These are phyloP conservation scores for Sphaerobolus stellatus DNA, from an alignment of 1,284 basidiomycete species.

Conservation along the genomic window DNA sequence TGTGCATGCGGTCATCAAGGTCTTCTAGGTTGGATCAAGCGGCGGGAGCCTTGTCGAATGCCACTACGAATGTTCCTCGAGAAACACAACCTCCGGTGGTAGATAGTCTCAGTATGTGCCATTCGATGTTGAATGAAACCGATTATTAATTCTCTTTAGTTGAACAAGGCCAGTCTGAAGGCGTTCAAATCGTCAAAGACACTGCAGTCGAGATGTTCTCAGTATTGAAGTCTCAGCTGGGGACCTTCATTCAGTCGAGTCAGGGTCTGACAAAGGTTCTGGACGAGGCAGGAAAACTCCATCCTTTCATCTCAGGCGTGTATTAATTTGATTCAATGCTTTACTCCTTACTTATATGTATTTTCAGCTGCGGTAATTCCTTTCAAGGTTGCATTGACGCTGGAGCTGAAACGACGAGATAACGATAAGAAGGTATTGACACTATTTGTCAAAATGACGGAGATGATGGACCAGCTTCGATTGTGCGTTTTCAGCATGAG, in stretches of 20 bases:
- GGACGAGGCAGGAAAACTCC: slow-evolving; percentile 26
- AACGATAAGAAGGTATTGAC: slow-evolving; percentile 3
- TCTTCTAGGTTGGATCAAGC: no score
- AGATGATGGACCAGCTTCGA: slow-evolving; percentile 1
- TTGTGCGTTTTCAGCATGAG: background rate
- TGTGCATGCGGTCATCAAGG: no score
- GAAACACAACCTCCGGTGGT: no score
- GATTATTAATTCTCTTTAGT: background rate
- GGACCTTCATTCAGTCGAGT: slow-evolving; percentile 17
- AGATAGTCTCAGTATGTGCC: no score
- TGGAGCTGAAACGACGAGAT: slow-evolving; percentile 5
- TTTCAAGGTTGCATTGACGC: slow-evolving; percentile 4
- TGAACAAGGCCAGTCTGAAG: background rate
- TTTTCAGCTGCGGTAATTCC: slow-evolving; percentile 5
- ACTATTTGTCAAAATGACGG: background rate
- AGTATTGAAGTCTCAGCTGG: background rate
- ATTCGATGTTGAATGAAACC: no score
- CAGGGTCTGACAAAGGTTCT: slow-evolving; percentile 26
- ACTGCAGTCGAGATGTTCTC: background rate
- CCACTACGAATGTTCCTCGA: no score
- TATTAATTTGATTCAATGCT: no score
- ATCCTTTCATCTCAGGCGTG: background rate
- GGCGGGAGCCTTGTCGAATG: no score
- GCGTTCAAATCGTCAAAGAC: background rate
- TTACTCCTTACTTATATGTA: no score